Percentiles rank a stretch among this genome's conserved stretches.
Evolutionary conservation across 176 grass and related monocot species (phyloP).

Genomic region (Triticum monococcum): DNA sequence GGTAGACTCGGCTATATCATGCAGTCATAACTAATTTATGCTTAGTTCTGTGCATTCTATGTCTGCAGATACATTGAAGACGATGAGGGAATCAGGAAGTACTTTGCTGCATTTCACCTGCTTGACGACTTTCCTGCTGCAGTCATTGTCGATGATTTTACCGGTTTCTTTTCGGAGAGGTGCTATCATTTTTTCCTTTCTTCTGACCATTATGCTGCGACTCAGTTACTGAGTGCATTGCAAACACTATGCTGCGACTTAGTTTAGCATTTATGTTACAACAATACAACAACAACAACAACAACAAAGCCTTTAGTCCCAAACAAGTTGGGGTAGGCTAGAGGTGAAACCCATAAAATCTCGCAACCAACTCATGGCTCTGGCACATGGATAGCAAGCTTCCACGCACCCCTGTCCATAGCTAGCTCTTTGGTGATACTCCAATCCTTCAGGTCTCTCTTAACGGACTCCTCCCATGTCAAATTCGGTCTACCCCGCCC

Average conservation of each 20-base stretch:
- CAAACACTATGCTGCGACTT: not conserved
- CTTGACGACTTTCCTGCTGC: conserved; percentile 62
- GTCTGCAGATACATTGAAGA: conserved; percentile 73
- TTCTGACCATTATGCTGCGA: not conserved
- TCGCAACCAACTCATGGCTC: too few species aligned
- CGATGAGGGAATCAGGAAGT: conserved; percentile 69
- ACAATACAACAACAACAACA: too few species aligned
- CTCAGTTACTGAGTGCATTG: not conserved
- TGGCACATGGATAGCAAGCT: too few species aligned
- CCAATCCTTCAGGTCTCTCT: too few species aligned
- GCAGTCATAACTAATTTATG: not conserved
- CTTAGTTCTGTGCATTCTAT: conserved; percentile 2
- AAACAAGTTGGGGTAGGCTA: too few species aligned
- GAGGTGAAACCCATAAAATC: too few species aligned
- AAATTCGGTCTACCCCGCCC: too few species aligned
- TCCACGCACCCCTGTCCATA: too few species aligned
- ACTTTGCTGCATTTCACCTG: conserved; percentile 86
- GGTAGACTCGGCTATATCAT: not conserved
- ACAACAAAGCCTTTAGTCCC: too few species aligned
- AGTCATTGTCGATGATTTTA: conserved; percentile 93
- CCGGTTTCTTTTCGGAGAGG: conserved; percentile 69
- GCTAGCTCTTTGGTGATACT: too few species aligned
- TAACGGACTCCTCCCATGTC: too few species aligned
- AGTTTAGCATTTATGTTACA: not conserved
- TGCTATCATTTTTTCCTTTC: conserved; percentile 12